Percentiles rank a stretch among this genome's conserved stretches.
phyloP scores from a whole-genome alignment of 2,329 filamentous ascomycete genomes.

The Xylariaceae sp. region DNA sequence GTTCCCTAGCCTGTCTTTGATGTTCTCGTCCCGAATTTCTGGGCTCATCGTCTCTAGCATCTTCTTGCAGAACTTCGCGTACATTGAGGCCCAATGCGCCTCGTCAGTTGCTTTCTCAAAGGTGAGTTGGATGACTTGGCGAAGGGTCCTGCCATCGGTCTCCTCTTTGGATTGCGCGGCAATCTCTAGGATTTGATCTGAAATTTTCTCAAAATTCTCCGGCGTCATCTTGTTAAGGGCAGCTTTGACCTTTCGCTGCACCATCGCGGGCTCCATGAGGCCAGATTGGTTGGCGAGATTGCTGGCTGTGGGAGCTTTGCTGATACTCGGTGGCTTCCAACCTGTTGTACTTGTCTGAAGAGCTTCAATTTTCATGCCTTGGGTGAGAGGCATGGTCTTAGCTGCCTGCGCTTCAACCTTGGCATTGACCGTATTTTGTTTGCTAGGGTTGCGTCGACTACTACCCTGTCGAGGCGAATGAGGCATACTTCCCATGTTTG shows the following conservation, averaged over 20 bases:
- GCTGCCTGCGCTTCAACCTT: constrained; percentile 72
- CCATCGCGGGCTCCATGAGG: constrained; percentile 85
- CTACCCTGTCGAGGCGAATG: constrained; percentile 75
- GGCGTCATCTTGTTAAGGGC: constrained; percentile 99
- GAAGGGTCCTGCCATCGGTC: constrained; percentile 87
- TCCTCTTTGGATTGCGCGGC: constrained; percentile 96
- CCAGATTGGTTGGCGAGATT: constrained; percentile 51
- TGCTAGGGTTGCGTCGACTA: constrained; percentile 70
- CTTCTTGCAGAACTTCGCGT: constrained; percentile 96
- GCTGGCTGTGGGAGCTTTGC: constrained; percentile 48
- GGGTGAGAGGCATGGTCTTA: constrained; percentile 91
- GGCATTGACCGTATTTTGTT: constrained; percentile 59
- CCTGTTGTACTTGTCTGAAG: constrained; percentile 75
- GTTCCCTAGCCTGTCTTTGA: constrained; percentile 86
- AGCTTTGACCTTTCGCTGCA: constrained; percentile 98
- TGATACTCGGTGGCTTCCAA: constrained; percentile 86
- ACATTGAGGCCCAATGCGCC: constrained; percentile 98
- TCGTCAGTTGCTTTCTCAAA: constrained; percentile 99
- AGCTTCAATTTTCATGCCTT: constrained; percentile 79
- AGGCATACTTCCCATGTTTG: constrained; percentile 63
- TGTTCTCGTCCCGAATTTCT: constrained; percentile 93
- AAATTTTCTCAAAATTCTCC: constrained; percentile 84
- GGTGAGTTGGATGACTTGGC: constrained; percentile 97
- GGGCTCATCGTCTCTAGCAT: constrained; percentile 96
- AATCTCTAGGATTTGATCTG: constrained; percentile 90